Evolutionary conservation across 495 filamentous ascomycete species (phyloP), one percentile per base, ranked within the genome.

Genomic region (Evernia prunastri): DNA sequence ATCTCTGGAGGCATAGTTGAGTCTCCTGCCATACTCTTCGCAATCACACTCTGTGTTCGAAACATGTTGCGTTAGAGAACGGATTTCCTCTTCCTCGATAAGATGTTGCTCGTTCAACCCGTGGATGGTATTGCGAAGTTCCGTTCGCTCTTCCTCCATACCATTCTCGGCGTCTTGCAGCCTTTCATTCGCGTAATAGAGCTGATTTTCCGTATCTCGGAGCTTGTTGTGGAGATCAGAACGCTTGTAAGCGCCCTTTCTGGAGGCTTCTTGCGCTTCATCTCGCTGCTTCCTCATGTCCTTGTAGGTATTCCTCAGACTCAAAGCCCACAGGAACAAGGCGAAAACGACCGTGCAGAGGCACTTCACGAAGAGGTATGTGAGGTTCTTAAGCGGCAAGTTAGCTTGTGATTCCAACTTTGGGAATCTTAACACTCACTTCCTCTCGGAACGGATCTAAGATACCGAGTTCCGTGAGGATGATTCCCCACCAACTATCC

Each of bases 381-480:
- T 27, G 45, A 25, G 7, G 45, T 49, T 49, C 45, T 49, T 25
- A 4, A 49, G 23, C 45, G 23, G 45, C 45, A 8, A 27, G 5
- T 49, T 15, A 49, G 45, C 45, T 13, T 15, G 25, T 23, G n/a
- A 49, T 49, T 23, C 45, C 23, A 15, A 27, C 45, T 49, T 27
- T 25, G 45, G 23, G 23, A 23, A 49, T 49, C 23, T 27, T 3
- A 49, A 27, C 45, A 49, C 45, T 49, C 23, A 49, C 45, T 49
- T 27, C 45, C 45, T 49, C 45, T 27, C 45, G 45, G 23, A 49
- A 49, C 11, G 45, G 45, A 49, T 49, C 45, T 49, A 27, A 49
- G 7, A 27, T 1, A 15, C 45, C 45, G 4, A 49, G 27, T 27
- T 49, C 45, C 12, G 45, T 49, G 23, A 49, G 45, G 45, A 49